These are phyloP conservation scores for Phytophthora vignae DNA, from an alignment of 352 stramenopile genomes.

Conservation along the genomic window DNA sequence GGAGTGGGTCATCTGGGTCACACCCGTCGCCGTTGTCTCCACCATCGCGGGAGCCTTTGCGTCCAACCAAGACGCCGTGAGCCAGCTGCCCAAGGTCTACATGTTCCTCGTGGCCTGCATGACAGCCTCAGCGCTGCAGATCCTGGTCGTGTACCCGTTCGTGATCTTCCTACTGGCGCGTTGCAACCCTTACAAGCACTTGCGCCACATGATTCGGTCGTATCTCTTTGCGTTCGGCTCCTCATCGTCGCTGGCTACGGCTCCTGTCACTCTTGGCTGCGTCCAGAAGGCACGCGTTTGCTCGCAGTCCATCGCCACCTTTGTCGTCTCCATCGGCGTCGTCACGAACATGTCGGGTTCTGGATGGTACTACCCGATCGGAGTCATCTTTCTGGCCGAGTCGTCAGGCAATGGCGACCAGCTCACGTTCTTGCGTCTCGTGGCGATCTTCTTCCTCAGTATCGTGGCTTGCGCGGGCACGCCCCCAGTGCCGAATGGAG, in stretches of 20 bases:
- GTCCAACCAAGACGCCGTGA: conserved; percentile 50
- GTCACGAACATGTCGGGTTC: conserved; percentile 64
- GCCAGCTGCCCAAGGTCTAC: conserved; percentile 57
- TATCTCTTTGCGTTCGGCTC: conserved; percentile 77
- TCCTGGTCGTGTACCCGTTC: conserved; percentile 63
- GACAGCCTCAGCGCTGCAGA: conserved; percentile 46
- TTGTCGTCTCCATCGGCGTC: conserved; percentile 77
- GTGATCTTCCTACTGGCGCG: conserved; percentile 74
- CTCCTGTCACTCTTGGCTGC: conserved; percentile 70
- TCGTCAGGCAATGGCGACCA: conserved; percentile 63
- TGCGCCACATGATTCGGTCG: conserved; percentile 66
- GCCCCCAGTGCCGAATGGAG: conserved; percentile 58
- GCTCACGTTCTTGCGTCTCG: conserved; percentile 52
- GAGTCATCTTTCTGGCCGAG: conserved; percentile 67
- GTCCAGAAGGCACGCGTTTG: conserved; percentile 69
- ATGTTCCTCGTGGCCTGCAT: conserved; percentile 58
- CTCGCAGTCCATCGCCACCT: conserved; percentile 78
- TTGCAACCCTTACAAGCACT: conserved; percentile 77
- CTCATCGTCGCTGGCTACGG: conserved; percentile 71
- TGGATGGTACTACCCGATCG: conserved; percentile 72
- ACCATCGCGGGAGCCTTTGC: conserved; percentile 72
- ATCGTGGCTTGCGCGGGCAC: conserved; percentile 62
- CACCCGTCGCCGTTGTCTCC: conserved; percentile 70
- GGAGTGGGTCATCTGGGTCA: conserved; percentile 74
- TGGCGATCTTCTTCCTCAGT: conserved; percentile 64